Conservation (phyloP, 129 eudicot species). For the Solidago caesia region DNA sequence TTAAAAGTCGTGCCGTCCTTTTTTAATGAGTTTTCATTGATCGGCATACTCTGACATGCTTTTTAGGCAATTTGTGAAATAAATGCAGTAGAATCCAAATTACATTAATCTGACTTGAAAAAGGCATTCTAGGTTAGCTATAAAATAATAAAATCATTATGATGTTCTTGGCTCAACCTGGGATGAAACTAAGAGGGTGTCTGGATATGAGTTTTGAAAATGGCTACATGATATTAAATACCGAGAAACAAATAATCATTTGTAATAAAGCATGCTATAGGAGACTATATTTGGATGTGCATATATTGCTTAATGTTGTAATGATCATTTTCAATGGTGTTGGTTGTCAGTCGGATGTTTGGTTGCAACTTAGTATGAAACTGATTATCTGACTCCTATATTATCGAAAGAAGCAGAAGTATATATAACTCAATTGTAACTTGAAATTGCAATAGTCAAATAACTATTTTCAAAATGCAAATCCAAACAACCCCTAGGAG, state of each 20-base stretch:
- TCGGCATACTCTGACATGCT: constrained; percentile 8
- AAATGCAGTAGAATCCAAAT: background rate
- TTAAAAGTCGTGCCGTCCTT: background rate
- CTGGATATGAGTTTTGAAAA: background rate
- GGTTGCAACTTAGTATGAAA: too few relatives aligned
- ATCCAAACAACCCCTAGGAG: constrained; percentile 7
- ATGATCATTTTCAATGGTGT: too few relatives aligned
- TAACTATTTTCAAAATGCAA: background rate
- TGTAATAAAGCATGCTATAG: background rate
- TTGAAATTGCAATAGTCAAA: background rate
- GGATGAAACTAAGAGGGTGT: background rate
- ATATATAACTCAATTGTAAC: background rate
- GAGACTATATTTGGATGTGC: background rate
- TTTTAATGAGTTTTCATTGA: constrained; percentile 4
- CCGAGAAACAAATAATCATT: background rate
- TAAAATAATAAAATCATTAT: constrained; percentile 1
- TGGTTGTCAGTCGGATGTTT: too few relatives aligned
- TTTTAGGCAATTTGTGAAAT: background rate
- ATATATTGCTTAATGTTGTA: background rate
- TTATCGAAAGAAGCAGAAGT: background rate
- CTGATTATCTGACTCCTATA: too few relatives aligned
- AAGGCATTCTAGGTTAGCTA: too few relatives aligned
- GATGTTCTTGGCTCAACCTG: background rate
- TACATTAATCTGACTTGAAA: too few relatives aligned
- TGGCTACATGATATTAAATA: background rate